Conservation (phyloP, 2,329 filamentous ascomycete species). For the Monascus ruber region DNA sequence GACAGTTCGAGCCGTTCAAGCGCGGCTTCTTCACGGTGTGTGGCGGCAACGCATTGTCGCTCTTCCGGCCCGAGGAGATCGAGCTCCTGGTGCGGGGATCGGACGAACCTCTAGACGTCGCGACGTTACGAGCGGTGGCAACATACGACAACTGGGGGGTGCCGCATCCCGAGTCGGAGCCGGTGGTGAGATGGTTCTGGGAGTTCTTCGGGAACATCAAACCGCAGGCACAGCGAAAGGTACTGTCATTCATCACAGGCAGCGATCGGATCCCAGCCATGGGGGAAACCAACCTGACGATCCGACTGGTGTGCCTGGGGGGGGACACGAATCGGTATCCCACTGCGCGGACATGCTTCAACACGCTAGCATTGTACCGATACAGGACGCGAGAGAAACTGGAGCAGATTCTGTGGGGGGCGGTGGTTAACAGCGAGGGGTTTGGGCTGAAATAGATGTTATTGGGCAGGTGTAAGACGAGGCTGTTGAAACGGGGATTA, state of each 20-base stretch:
- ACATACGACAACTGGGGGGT: conserved; percentile 70
- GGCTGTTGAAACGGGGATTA: too few species aligned
- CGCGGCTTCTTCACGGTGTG: conserved; percentile 89
- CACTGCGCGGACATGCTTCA: conserved; percentile 84
- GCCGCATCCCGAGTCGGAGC: conserved; percentile 44
- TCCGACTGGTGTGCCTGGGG: conserved; percentile 65
- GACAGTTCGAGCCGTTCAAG: conserved; percentile 90
- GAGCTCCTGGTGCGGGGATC: conserved; percentile 77
- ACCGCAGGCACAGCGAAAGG: conserved; percentile 59
- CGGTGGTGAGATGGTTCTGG: conserved; percentile 80
- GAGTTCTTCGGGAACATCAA: conserved; percentile 58
- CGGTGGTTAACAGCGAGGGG: conserved; percentile 80
- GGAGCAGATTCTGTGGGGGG: conserved; percentile 65
- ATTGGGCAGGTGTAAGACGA: too few species aligned
- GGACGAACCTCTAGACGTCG: conserved; percentile 70
- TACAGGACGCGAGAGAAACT: conserved; percentile 58
- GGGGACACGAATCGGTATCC: conserved; percentile 66
- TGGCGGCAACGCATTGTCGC: conserved; percentile 71
- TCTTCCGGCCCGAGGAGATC: conserved; percentile 86
- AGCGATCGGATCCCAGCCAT: conserved; percentile 84
- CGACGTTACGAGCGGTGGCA: conserved; percentile 62
- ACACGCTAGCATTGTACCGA: conserved; percentile 64
- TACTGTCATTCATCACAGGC: conserved; percentile 79
- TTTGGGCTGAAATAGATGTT: conserved; percentile 61
- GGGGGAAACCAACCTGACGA: conserved; percentile 66